Base-by-base conservation (phyloP, 495 filamentous ascomycete genomes). In the Cryomyces minteri region DNA sequence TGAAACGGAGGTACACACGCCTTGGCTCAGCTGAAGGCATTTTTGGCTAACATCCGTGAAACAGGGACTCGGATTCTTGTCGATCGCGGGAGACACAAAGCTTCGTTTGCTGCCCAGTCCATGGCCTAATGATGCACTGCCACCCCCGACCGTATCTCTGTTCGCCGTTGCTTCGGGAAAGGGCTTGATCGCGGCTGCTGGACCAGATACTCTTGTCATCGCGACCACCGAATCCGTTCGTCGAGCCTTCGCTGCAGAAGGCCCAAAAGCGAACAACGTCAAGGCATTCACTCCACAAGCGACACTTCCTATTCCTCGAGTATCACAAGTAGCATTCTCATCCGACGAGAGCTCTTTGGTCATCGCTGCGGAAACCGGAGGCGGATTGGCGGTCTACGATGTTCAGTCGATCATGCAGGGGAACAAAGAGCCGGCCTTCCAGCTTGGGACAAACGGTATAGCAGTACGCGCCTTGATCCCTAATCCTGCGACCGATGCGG, bases 241-340 rank as follows among this genome's bases (percentile, higher is more conserved):
- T 49, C 76, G 83, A 51, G 76, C 81, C 0, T 93, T 92, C 52
- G 65, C 72, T 31, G 64, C 44, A 12, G 41, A 49, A 10, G 52
- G 62, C 8, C 62, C 70, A 36, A 63, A 65, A 28, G 72, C 67
- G 46, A 73, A 70, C 51, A 76, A 83, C 50, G 65, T 76, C 36
- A 80, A 80, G 49, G 56, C 71, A 1, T 95, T 92, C 55, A 69
- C 73, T 39, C 81, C 90, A 29, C 74, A 84, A 49, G 64, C 81
- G 25, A 82, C 69, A 34, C 66, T 96, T 9, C 65, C 78, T 5
- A 63, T 94, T 41, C 75, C 79, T 5, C 72, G 82, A 52, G 72
- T 94, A 39, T 88, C 85, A 5, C 92, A 99, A 59, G 69, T 96
- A 6, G 81, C 79, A 29, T 99, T 96, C 55, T 85, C 84, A 0